Base-by-base conservation (phyloP, 768 basidiomycete species). In the Calocybe cyanea region DNA sequence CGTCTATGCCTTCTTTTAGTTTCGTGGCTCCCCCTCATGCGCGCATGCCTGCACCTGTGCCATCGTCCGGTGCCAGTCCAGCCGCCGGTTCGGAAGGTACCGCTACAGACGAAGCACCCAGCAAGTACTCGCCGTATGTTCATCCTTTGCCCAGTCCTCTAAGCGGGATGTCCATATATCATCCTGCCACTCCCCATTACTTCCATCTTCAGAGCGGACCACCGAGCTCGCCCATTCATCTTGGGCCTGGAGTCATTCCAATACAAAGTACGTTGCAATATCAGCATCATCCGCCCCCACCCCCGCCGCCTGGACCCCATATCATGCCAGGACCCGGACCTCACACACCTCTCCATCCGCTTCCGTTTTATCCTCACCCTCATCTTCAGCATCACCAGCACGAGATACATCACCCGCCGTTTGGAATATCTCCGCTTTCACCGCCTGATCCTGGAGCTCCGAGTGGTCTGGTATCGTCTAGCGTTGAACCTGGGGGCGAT, bases 1-100 rank as follows among this genome's bases (percentile, higher is more conserved):
- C 94, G 0, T 88, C 87, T 49, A 97, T 98, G 94, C 95, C 95
- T 1, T 83, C 91, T 4, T 98, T 96, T 67, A 84, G 82, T 10
- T 94, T 96, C 64, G 72, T 85, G 30, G 74, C 79, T 14, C 79
- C 78, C n/a, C n/a, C n/a, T n/a, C n/a, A n/a, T n/a, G n/a, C n/a
- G n/a, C n/a, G n/a, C n/a, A n/a, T n/a, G n/a, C n/a, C n/a, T n/a
- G n/a, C n/a, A n/a, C n/a, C n/a, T n/a, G n/a, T n/a, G n/a, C n/a
- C n/a, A n/a, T n/a, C n/a, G n/a, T n/a, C n/a, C 21, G 11, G 35
- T 38, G 32, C 43, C 19, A 43, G 45, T 41, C 25, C 25, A 28
- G 25, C 25, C 6, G 25, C 25, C 6, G 25, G 11, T 5, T 11
- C 25, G 25, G 25, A 28, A 28, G 25, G 25, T 28, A 28, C 25